Percentiles rank a stretch among this genome's conserved stretches.
Evolutionary conservation across 2,329 filamentous ascomycete species (phyloP).

Genomic region (Madurella mycetomatis): DNA sequence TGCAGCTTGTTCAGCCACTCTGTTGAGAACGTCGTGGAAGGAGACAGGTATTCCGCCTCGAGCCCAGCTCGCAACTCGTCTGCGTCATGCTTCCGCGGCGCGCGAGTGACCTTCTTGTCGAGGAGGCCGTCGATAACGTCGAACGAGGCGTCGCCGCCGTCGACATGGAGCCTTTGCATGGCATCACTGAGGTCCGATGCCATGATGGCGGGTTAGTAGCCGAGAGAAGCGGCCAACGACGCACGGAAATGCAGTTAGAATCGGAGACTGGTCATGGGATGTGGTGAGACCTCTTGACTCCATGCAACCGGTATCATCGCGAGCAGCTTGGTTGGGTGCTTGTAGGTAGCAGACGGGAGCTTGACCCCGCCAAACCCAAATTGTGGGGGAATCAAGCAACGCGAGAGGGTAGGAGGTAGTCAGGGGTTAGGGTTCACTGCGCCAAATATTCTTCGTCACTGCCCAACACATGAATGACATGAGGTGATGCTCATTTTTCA

Average conservation of each 20-base stretch:
- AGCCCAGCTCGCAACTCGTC: conserved; percentile 66
- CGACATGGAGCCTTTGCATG: conserved; percentile 48
- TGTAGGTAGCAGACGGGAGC: background rate
- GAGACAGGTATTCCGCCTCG: conserved; percentile 72
- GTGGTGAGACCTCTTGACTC: too few relatives aligned
- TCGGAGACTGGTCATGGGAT: background rate
- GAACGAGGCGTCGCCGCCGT: conserved; percentile 29
- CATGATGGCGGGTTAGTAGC: conserved; percentile 20
- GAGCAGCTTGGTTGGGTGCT: too few relatives aligned
- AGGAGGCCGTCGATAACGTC: conserved; percentile 55
- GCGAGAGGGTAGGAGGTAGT: background rate
- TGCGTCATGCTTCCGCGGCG: conserved; percentile 47
- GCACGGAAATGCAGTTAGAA: background rate
- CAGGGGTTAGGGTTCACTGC: background rate
- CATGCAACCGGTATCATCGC: too few relatives aligned
- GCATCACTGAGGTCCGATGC: conserved; percentile 41
- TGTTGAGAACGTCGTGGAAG: conserved; percentile 71
- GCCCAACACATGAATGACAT: too few relatives aligned
- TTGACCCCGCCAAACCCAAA: conserved; percentile 10
- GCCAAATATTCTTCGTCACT: background rate
- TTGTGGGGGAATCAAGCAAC: background rate
- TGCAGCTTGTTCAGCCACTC: conserved; percentile 88
- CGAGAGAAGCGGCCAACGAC: background rate
- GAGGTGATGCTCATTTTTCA: too few relatives aligned
- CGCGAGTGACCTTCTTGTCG: conserved; percentile 41